A percentile compares a stretch with the other conserved stretches of the same genome.
phyloP scores from a whole-genome alignment of 73 alveolate species.

The Stentor coeruleus region DNA sequence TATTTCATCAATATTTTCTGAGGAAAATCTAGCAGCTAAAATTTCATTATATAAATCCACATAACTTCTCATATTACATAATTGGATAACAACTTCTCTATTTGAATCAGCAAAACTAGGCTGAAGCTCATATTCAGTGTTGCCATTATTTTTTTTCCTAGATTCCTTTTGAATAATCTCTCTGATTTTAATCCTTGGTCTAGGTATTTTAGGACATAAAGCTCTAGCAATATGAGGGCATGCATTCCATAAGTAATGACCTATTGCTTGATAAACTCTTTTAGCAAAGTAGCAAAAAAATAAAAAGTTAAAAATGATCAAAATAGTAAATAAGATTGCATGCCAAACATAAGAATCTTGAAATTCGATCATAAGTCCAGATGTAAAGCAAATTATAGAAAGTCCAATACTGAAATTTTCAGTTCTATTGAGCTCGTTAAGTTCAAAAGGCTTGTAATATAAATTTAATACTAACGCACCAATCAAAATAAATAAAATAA shows the following conservation, averaged over 20 bases:
- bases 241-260: not conserved
- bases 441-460: not conserved
- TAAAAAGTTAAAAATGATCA: too few relatives aligned
- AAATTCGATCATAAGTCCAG: not conserved
- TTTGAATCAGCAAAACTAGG: not conserved
- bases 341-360: not conserved
- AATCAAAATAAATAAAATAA: too few relatives aligned
- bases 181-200: not conserved
- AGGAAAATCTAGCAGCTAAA: not conserved
- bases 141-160: not conserved
- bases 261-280: not conserved
- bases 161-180: not conserved
- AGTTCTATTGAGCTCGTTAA: not conserved
- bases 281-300: slow-evolving; percentile 3
- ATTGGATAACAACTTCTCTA: not conserved
- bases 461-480: not conserved
- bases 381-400: not conserved
- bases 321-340: too few relatives aligned
- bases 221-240: not conserved
- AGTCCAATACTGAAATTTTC: not conserved
- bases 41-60: not conserved
- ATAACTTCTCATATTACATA: not conserved
- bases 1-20: not conserved
- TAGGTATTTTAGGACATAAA: not conserved
- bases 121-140: not conserved